Percentiles rank a stretch among this genome's conserved stretches.
phyloP scores from a whole-genome alignment of 108 stramenopile species.

The Stephanodiscus minutulus region DNA sequence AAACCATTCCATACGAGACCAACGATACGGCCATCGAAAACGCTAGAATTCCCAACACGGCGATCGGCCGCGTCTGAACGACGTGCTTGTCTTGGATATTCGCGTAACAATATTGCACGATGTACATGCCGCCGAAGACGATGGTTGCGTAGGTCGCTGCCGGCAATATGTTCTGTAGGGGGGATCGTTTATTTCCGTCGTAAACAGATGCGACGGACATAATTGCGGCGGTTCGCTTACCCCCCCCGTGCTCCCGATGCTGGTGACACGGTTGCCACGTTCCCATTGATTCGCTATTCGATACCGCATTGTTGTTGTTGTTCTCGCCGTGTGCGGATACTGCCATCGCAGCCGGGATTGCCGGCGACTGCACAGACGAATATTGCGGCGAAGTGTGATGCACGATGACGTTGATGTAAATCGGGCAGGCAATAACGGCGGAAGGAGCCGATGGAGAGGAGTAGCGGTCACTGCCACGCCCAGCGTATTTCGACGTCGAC shows the following conservation, averaged over 20 bases:
- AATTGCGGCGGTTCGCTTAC: background rate
- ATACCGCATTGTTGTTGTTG: background rate
- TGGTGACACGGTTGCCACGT: background rate
- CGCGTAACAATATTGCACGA: conserved; percentile 33
- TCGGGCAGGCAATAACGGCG: conserved; percentile 2
- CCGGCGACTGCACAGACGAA: too few species aligned
- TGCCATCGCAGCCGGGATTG: background rate
- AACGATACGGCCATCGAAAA: conserved; percentile 16
- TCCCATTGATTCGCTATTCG: background rate
- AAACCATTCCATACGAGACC: background rate
- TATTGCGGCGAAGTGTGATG: conserved; percentile 17
- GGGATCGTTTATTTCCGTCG: conserved; percentile 10
- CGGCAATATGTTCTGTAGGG: conserved; percentile 13
- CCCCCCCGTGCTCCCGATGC: background rate
- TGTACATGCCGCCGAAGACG: conserved; percentile 24
- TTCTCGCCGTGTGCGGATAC: background rate
- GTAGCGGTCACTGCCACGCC: background rate
- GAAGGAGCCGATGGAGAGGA: background rate
- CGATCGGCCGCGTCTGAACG: conserved; percentile 12
- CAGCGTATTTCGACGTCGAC: background rate
- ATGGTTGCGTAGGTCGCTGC: conserved; percentile 10
- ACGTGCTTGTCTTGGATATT: conserved; percentile 44
- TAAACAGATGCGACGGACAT: conserved; percentile 14
- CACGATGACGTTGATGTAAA: conserved; percentile 15
- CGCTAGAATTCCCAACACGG: conserved; percentile 20